Conservation (phyloP, 257 asterid genomes). For the Cordia subcordata region DNA sequence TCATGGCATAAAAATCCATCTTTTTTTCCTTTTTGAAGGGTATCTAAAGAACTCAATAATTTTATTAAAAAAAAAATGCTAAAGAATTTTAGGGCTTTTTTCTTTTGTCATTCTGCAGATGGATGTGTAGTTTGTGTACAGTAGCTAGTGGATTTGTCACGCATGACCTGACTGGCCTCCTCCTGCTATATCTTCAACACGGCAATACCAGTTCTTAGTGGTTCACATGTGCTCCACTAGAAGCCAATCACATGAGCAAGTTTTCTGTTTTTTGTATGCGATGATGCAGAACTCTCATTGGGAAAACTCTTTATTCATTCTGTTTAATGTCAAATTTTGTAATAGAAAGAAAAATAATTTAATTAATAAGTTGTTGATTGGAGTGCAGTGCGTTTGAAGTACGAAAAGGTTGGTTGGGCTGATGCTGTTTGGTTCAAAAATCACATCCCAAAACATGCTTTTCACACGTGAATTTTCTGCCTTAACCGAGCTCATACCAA, state of each 20-base stretch:
- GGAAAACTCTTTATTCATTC: no score
- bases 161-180: background rate
- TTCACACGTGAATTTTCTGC: no score
- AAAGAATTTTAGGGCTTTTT: background rate
- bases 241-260: background rate
- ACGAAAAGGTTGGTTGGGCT: no score
- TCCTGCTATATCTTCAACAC: slow-evolving; percentile 1
- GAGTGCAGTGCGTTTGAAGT: no score
- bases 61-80: background rate
- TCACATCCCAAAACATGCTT: no score
- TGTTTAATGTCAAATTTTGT: no score
- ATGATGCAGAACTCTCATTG: no score
- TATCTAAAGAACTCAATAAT: no score
- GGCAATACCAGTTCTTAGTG: background rate
- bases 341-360: no score
- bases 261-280: background rate
- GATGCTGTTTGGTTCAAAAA: no score
- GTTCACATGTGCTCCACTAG: slow-evolving; percentile 1
- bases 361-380: no score
- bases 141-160: background rate
- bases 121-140: background rate
- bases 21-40: background rate
- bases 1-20: background rate
- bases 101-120: slow-evolving; percentile 2
- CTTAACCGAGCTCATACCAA: no score